Evolutionary conservation across 352 stramenopile genomes (phyloP).

Genomic region (Phytophthora constricta): DNA sequence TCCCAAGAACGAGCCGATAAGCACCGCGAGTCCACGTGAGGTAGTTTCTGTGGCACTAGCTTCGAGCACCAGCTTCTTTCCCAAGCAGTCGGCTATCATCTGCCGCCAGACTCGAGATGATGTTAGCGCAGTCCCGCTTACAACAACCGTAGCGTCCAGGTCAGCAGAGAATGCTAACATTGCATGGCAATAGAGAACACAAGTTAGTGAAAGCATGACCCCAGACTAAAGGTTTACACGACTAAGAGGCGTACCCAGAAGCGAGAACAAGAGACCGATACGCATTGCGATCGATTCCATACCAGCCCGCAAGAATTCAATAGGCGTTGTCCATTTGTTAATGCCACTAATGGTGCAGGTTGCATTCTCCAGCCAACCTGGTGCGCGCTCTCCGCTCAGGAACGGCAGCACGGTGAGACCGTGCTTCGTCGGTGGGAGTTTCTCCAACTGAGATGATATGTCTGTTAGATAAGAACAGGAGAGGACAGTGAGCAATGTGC

Average conservation of each 20-base stretch:
- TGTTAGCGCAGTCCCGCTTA: slow-evolving; percentile 81
- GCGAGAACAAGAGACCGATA: slow-evolving; percentile 83
- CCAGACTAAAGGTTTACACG: neutral
- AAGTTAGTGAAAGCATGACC: neutral
- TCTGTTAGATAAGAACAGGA: slow-evolving; percentile 14
- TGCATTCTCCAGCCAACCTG: slow-evolving; percentile 91
- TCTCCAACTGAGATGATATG: slow-evolving; percentile 42
- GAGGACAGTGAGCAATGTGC: too few species aligned
- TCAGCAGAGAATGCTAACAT: slow-evolving; percentile 50
- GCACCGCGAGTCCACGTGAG: slow-evolving; percentile 82
- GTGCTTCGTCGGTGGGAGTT: slow-evolving; percentile 67
- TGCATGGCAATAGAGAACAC: neutral
- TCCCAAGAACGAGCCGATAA: slow-evolving; percentile 66
- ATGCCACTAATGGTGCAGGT: slow-evolving; percentile 92
- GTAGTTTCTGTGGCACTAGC: slow-evolving; percentile 75
- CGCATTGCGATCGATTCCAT: slow-evolving; percentile 93
- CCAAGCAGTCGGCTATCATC: slow-evolving; percentile 86
- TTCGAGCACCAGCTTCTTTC: slow-evolving; percentile 75
- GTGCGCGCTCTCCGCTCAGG: slow-evolving; percentile 93
- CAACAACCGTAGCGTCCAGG: slow-evolving; percentile 63
- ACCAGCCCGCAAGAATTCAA: slow-evolving; percentile 89
- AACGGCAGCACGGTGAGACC: slow-evolving; percentile 92
- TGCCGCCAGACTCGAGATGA: slow-evolving; percentile 87
- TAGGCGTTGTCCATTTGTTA: slow-evolving; percentile 89
- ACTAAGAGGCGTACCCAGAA: slow-evolving; percentile 69